Evolutionary conservation across 2,329 filamentous ascomycete species (phyloP).

Genomic region (Rachicladosporium sp.): DNA sequence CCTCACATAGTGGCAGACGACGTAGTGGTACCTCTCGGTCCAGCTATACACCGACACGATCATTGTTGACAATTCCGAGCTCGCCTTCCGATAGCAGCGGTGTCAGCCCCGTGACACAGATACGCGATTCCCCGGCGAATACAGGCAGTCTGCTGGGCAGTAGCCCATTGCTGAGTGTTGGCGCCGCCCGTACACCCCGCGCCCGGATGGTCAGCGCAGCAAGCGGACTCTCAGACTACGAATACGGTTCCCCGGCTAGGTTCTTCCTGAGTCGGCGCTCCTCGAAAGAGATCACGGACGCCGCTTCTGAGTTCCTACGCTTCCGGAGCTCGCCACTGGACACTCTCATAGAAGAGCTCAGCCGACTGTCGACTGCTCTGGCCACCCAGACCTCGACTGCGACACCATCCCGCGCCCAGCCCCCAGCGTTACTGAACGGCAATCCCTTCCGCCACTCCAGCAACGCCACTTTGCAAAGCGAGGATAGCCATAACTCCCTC

Average conservation of each 20-base stretch:
- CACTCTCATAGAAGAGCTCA: constrained; percentile 19
- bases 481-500: background rate
- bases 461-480: background rate
- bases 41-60: too few relatives aligned
- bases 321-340: constrained; percentile 21
- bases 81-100: too few relatives aligned
- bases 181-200: background rate
- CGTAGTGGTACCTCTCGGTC: too few relatives aligned
- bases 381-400: background rate
- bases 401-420: background rate
- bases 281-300: constrained; percentile 5
- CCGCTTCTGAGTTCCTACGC: constrained; percentile 10
- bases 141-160: too few relatives aligned
- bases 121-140: too few relatives aligned
- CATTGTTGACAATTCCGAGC: too few relatives aligned
- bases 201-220: constrained; percentile 10
- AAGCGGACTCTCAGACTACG: constrained; percentile 5
- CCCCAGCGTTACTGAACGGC: constrained; percentile 3
- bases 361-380: constrained; percentile 9
- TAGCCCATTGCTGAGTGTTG: too few relatives aligned
- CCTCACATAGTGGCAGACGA: too few relatives aligned
- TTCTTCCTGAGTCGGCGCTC: background rate
- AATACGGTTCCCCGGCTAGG: background rate
- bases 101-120: too few relatives aligned
- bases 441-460: constrained; percentile 1